Base-by-base conservation (phyloP, 2,329 filamentous ascomycete species). In the Knufia fluminis region DNA sequence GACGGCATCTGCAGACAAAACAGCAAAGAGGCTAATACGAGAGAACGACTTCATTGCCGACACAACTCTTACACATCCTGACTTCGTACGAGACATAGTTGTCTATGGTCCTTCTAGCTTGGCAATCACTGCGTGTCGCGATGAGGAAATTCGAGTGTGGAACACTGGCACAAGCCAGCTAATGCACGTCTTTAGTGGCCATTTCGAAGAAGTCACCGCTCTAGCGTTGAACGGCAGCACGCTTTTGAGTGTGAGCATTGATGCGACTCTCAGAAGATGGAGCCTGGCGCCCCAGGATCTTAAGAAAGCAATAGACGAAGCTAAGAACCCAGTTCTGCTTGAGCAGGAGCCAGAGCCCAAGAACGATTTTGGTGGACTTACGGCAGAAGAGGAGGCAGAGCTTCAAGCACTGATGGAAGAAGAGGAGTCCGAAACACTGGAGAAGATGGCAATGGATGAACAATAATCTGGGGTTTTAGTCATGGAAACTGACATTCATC, bases 141-240 rank as follows among this genome's bases (percentile, higher is more conserved):
- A 96, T 61, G 92, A 98, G 67, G 81, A 95, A 59, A 75, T 98
- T 51, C 85, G 94, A 59, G 77, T 97, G 7, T 98, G 91, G 91
- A 85, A 95, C 64, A 68, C 70, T 63, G 72, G 69, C 35, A 83
- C 80, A 7, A 87, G 86, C 3, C 80, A 83, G 63, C 71, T 94
- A 26, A 77, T 84, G 61, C 85, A 85, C 64, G 77, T 77, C 6
- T 82, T 91, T 53, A 76, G 79, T 32, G 92, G 92, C 0, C 92
- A 98, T 68, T 97, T 80, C 62, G 89, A 98, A 62, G 92, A 97
- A 66, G 83, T 98, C 12, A 96, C 88, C 1, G 87, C 83, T 31
- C 68, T 97, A 38, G 72, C 84, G 1, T 63, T 94, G 44, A 71
- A 69, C 17, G 69, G 65, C 2, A 66, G 65, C 39, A 68, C 63